Evolutionary conservation across 2,329 filamentous ascomycete species (phyloP), one percentile per base, ranked within the genome.

Genomic region (Chaetomiaceae sp.): DNA sequence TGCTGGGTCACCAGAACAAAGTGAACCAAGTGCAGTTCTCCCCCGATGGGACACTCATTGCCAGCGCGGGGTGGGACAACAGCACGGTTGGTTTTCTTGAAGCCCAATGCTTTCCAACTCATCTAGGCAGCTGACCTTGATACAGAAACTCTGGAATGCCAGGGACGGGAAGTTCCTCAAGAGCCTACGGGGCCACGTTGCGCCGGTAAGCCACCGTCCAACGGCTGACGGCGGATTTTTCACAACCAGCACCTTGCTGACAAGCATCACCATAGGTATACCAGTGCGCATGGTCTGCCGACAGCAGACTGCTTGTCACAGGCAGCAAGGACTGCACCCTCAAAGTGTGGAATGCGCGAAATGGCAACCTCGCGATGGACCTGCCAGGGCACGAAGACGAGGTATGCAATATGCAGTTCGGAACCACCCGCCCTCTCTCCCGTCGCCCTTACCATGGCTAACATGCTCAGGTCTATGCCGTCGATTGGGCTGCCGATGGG

Each of bases 21-120:
- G 91, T 97, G 61, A 96, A 97, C 69, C 89, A 96, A 67, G 91
- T 97, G 43, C 87, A 86, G 0, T 97, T 97, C 71, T 96, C 90
- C 1, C 90, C 92, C 0, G 91, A 97, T 65, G 92, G 90, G 30
- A 78, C 82, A 8, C 79, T 92, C 54, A 90, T 99, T 62, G 94
- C 94, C 8, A 95, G 88, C 33, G 85, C 89, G 8, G 86, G 86
- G 4, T 99, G 92, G 74, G 94, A 99, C 69, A 99, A 97, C 67
- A 27, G 65, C 65, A 70, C 69, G 10, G 57, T 59, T 13, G 43
- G 57, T 50, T 13, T 9, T 33, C 30, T 18, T 5, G 10, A 8
- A 41, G 5, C 14, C 25, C 16, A 14, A 8, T 25, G 21, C 34
- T 4, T 3, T 9, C 11, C 4, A 29, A 21, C 25, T 4, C n/a